phyloP scores from a whole-genome alignment of 2,329 filamentous ascomycete genomes.

The Beauveria sp. region DNA sequence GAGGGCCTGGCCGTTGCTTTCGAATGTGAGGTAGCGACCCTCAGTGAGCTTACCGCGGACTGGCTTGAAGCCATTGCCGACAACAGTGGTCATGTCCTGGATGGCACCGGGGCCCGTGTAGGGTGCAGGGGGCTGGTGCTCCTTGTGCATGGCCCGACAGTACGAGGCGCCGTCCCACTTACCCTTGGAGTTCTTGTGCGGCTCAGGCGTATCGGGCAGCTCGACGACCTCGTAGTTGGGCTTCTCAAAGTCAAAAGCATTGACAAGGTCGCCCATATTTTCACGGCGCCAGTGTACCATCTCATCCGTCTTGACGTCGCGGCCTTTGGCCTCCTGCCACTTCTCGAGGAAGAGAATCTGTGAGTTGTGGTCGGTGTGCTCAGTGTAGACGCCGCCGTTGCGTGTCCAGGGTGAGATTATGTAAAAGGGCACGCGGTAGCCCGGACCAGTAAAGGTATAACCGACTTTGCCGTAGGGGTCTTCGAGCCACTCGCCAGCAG shows the following conservation, averaged over 20 bases:
- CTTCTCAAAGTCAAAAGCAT: conserved; percentile 37
- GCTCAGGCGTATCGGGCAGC: conserved; percentile 35
- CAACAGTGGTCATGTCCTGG: conserved; percentile 29
- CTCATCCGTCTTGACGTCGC: conserved; percentile 29
- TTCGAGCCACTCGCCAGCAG: conserved; percentile 44
- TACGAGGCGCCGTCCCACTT: conserved; percentile 36
- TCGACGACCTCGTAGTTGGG: conserved; percentile 41
- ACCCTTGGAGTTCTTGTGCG: conserved; percentile 33
- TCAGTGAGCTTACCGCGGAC: conserved; percentile 45
- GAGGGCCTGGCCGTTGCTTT: conserved; percentile 36
- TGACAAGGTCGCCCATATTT: conserved; percentile 28
- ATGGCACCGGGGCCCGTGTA: conserved; percentile 32
- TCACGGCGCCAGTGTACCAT: conserved; percentile 25
- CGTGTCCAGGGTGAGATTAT: conserved; percentile 50
- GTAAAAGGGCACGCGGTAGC: conserved; percentile 42
- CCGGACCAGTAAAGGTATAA: conserved; percentile 24
- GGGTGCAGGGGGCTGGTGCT: conserved; percentile 36
- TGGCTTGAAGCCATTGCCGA: conserved; percentile 47
- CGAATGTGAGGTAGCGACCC: conserved; percentile 46
- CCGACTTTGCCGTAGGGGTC: conserved; percentile 31
- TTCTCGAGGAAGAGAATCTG: conserved; percentile 47
- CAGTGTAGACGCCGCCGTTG: conserved; percentile 44
- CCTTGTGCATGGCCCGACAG: conserved; percentile 32
- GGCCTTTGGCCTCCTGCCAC: conserved; percentile 31
- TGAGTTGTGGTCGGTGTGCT: conserved; percentile 47